Percentiles rank a stretch among this genome's conserved stretches.
These are phyloP conservation scores for Flaveria ramosissima DNA, from an alignment of 129 eudicot genomes.

Conservation along the genomic window DNA sequence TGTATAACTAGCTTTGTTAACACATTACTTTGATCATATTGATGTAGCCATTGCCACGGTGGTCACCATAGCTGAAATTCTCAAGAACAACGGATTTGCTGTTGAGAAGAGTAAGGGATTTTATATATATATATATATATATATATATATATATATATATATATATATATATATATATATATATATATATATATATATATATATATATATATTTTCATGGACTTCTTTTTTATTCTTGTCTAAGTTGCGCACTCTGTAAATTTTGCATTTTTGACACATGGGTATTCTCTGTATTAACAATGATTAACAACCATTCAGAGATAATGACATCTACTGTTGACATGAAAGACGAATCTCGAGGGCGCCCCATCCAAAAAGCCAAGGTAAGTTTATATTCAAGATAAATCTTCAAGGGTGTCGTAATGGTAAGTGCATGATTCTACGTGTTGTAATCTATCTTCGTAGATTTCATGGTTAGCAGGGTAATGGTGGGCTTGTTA, in stretches of 20 bases:
- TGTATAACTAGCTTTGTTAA: not conserved
- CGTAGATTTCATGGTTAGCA: no score
- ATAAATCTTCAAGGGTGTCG: not conserved
- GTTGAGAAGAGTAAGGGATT: conserved; percentile 57
- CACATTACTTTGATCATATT: not conserved
- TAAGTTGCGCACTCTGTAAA: not conserved
- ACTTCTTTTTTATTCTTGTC: no score
- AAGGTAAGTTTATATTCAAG: conserved; percentile 45
- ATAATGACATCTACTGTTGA: conserved; percentile 80
- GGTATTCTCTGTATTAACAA: not conserved
- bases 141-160: no score
- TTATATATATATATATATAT: no score
- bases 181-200: no score
- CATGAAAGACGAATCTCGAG: conserved; percentile 79
- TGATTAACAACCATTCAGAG: conserved; percentile 40
- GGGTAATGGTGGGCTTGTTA: no score
- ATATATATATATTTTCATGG: no score
- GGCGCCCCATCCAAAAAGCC: conserved; percentile 71
- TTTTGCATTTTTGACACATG: not conserved
- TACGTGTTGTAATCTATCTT: no score
- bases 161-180: no score
- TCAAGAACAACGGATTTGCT: conserved; percentile 69
- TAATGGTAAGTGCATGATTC: not conserved
- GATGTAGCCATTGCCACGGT: conserved; percentile 66
- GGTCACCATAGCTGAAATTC: conserved; percentile 60